These are phyloP conservation scores for Suillus lakei DNA, from an alignment of 768 basidiomycete species.

Conservation along the genomic window DNA sequence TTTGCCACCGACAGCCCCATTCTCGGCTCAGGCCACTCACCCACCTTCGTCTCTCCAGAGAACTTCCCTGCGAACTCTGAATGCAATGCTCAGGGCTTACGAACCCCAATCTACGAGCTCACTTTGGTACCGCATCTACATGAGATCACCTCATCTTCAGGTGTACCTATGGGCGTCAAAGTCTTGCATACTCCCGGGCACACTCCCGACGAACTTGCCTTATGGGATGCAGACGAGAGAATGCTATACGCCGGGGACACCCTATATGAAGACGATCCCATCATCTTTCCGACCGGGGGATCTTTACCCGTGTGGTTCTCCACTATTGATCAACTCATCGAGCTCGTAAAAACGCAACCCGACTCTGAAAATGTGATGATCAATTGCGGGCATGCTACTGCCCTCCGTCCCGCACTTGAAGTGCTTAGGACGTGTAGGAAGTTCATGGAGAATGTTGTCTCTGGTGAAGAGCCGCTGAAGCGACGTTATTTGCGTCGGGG, in stretches of 20 bases:
- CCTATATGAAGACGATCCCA: conserved; percentile 57
- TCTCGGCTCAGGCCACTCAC: conserved; percentile 52
- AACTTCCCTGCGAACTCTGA: conserved; percentile 51
- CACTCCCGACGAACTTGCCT: conserved; percentile 60
- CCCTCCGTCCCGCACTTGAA: conserved; percentile 47
- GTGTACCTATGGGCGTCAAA: conserved; percentile 39
- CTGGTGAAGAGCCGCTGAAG: conserved; percentile 42
- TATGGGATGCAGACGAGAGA: conserved; percentile 52
- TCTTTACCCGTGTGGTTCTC: conserved; percentile 55
- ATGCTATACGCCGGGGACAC: conserved; percentile 65
- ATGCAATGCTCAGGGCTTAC: conserved; percentile 46
- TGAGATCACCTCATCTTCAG: conserved; percentile 29
- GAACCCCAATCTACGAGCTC: conserved; percentile 50
- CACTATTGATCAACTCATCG: conserved; percentile 48
- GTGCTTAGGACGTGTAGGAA: conserved; percentile 45
- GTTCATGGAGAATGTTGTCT: conserved; percentile 55
- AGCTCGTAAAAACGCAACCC: conserved; percentile 41
- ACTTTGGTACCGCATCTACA: conserved; percentile 49
- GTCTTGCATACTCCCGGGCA: conserved; percentile 63
- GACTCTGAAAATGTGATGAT: conserved; percentile 39
- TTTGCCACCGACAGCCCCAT: conserved; percentile 53
- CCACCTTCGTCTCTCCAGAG: conserved; percentile 45
- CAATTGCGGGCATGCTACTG: conserved; percentile 56
- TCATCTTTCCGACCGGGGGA: conserved; percentile 59
- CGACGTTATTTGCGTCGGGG: conserved; percentile 38